A percentile compares a stretch with the other conserved stretches of the same genome.
Conservation (phyloP, 257 asterid genomes). For the Nicotiana otophora region DNA sequence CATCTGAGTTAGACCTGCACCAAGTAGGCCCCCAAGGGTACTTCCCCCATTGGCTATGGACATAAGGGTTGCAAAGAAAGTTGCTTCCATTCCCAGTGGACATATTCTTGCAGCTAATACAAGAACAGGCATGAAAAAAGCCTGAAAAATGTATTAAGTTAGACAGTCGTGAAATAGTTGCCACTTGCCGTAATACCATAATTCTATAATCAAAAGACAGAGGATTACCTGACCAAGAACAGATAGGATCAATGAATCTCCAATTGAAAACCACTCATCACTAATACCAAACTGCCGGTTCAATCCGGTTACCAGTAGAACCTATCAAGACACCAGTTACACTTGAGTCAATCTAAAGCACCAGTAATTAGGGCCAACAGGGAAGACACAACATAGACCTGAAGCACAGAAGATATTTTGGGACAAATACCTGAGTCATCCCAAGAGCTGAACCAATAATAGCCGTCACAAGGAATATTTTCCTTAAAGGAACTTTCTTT, state of each 20-base stretch:
- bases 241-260: constrained; percentile 85
- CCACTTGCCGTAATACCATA: not conserved
- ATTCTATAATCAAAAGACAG: not conserved
- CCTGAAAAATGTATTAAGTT: constrained; percentile 34
- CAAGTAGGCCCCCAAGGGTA: constrained; percentile 83
- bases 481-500: constrained; percentile 73
- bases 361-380: not conserved
- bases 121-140: constrained; percentile 94
- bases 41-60: constrained; percentile 86
- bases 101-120: constrained; percentile 92
- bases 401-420: not conserved
- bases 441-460: constrained; percentile 70
- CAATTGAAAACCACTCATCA: constrained; percentile 95
- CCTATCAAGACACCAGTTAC: constrained; percentile 25
- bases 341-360: not conserved
- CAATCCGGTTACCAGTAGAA: constrained; percentile 79
- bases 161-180: not conserved
- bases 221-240: constrained; percentile 85
- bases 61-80: constrained; percentile 95
- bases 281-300: constrained; percentile 71
- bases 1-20: constrained; percentile 85
- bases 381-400: not conserved
- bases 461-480: constrained; percentile 72
- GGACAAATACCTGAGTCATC: constrained; percentile 72
- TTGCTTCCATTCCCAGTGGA: constrained; percentile 95